Evolutionary conservation across 106 monocot genomes (phyloP), one percentile per base, ranked within the genome.

Genomic region (Acorus calamus): DNA sequence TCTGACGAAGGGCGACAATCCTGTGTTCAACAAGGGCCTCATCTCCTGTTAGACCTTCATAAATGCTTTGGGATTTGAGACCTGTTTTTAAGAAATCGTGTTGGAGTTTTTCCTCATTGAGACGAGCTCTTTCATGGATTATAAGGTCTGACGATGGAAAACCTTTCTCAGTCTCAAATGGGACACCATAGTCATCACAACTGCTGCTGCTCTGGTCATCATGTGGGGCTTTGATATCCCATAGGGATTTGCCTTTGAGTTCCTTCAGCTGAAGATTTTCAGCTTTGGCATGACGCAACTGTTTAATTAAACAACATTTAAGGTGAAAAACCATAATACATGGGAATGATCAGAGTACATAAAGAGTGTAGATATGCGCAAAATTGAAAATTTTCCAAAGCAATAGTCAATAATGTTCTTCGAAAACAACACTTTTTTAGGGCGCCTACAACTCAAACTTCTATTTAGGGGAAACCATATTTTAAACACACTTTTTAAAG

Each of bases 221-320:
- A 11, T 66, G 47, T 4, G 7, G 14, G 47, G 46, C 9, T 79
- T 63, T 67, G 59, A 58, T 50, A 63, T 68, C 61, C 67, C 71
- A 76, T 2, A 42, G 3, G 28, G 53, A 11, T 65, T 83, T 86
- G 2, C 79, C 74, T 14, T 73, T 64, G 47, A 66, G 14, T 67
- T 78, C 82, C 10, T 48, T 61, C 28, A 79, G 58, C 9, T 68
- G 71, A 46, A 64, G 59, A 56, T 80, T 88, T 53, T 80, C 76
- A 59, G 73, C 70, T 74, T 80, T 85, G 59, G 78, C 70, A 10
- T 77, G 68, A 61, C 80, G 77, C 70, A 88, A 14, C 92, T 86
- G 78, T 67, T 8, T 49, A 14, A 61, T 60, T 5, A 4, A 53
- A 45, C 4, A 44, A 43, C 0, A 47, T 5, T 57, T 59, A 47